These are phyloP conservation scores for Eucalyptus tenuipes DNA, from an alignment of 345 rosid genomes.

Conservation along the genomic window DNA sequence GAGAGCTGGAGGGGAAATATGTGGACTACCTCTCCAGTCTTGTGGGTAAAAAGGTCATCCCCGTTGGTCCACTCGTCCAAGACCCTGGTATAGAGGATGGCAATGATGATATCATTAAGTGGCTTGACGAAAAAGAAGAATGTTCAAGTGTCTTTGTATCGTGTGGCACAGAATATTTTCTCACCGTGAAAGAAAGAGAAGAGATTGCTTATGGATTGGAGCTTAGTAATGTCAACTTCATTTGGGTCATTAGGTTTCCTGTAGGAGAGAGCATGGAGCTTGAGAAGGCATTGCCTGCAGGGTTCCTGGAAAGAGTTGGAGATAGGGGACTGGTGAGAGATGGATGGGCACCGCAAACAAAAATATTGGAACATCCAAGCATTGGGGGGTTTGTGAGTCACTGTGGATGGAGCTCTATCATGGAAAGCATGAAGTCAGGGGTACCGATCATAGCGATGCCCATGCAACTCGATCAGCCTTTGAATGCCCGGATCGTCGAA, in stretches of 20 bases:
- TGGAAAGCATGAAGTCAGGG: slow-evolving; percentile 13
- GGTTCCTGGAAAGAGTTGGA: slow-evolving; percentile 9
- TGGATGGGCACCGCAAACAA: slow-evolving; percentile 19
- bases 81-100: background rate
- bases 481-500: background rate
- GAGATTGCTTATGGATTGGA: slow-evolving; percentile 24
- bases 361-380: slow-evolving; percentile 1
- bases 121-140: slow-evolving; percentile 9
- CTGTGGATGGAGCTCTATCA: slow-evolving; percentile 19
- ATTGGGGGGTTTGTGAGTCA: slow-evolving; percentile 17
- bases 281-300: slow-evolving; percentile 9
- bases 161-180: slow-evolving; percentile 22
- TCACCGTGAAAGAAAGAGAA: slow-evolving; percentile 7
- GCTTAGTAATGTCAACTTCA: slow-evolving; percentile 14
- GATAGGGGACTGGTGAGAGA: slow-evolving; percentile 11
- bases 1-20: slow-evolving; percentile 20
- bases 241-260: slow-evolving; percentile 21
- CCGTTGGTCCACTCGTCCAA: slow-evolving; percentile 21
- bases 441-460: slow-evolving; percentile 20
- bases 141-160: slow-evolving; percentile 16
- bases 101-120: slow-evolving; percentile 1
- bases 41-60: slow-evolving; percentile 8
- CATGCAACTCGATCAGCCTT: slow-evolving; percentile 12
- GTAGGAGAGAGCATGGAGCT: background rate
- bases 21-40: slow-evolving; percentile 5